phyloP scores from a whole-genome alignment of 2,329 filamentous ascomycete genomes.

The Colletotrichum orchidophilum region DNA sequence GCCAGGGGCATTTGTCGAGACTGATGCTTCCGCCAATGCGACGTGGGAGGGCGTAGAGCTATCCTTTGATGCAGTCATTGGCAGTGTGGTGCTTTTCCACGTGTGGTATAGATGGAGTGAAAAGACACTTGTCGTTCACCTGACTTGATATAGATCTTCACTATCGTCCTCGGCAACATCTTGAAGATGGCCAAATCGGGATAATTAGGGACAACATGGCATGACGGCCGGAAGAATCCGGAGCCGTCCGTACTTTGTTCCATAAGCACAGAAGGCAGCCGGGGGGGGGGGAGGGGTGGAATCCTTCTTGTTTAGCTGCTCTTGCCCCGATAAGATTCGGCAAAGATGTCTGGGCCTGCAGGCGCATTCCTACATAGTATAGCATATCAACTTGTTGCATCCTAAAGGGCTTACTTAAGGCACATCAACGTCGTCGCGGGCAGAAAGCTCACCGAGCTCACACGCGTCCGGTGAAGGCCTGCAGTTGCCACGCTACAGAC shows the following conservation, averaged over 20 bases:
- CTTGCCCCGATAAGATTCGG: not conserved
- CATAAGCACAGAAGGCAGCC: not conserved
- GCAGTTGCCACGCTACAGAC: not conserved
- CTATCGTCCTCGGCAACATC: not conserved
- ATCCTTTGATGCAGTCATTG: not conserved
- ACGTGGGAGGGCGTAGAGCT: not conserved
- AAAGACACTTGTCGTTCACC: not conserved
- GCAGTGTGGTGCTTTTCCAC: not conserved
- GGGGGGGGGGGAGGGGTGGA: not conserved
- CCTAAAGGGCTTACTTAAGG: not conserved
- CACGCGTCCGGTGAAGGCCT: not conserved
- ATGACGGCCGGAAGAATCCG: not conserved
- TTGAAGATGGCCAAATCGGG: not conserved
- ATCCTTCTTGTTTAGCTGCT: not conserved
- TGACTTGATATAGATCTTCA: not conserved
- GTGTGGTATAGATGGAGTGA: not conserved
- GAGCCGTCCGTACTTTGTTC: not conserved
- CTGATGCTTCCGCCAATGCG: not conserved
- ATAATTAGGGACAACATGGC: not conserved
- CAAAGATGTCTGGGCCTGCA: not conserved
- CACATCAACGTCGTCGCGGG: not conserved
- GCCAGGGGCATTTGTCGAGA: not conserved
- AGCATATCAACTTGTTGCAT: not conserved
- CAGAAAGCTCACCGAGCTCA: not conserved
- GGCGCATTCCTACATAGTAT: too few species aligned